Base-by-base conservation (phyloP, 345 rosid genomes). In the Nasturtium officinale region DNA sequence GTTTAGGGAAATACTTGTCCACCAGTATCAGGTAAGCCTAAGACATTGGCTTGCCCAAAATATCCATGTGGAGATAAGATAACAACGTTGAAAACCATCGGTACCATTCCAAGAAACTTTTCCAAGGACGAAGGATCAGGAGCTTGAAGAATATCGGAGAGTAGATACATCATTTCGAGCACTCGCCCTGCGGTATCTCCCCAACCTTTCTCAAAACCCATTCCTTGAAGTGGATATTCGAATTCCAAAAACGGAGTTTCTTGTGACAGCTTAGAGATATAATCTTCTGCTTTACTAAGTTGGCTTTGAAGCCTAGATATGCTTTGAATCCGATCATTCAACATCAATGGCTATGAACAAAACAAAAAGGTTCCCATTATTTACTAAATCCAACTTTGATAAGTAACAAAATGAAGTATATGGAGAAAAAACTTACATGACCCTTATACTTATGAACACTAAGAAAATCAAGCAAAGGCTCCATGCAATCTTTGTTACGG, bases 121-220 rank as follows among this genome's bases (percentile, higher is more conserved):
- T 95, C 99, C 55, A 95, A 78, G 48, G 85, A 84, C 13, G 94
- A 83, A 29, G 99, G 99, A 80, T 92, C 99, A 8, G 99, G 99
- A 63, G 99, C 98, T 68, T 95, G 98, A 77, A 95, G 90, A 64
- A 90, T 92, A 80, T 92, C 99, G 67, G 79, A 81, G 63, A 95
- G 92, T 54, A 92, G 98, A 81, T 89, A 88, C 81, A 90, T 85
- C 84, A 80, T 89, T 78, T 90, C 90, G 50, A 86, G 73, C 4
- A 89, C 98, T 77, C 89, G 74, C 7, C 28, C 82, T 30, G 99
- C 98, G 56, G 89, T 89, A 75, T 92, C 98, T 18, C 99, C 99
- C 99, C 99, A 95, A 40, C 99, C 99, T 86, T 82, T 90, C 90
- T 90, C 99, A 81, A 95, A 92, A 57, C 99, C 99, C 97, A 85